Conservation (phyloP, 1,284 basidiomycete species). For the Blastosporella zonata region DNA sequence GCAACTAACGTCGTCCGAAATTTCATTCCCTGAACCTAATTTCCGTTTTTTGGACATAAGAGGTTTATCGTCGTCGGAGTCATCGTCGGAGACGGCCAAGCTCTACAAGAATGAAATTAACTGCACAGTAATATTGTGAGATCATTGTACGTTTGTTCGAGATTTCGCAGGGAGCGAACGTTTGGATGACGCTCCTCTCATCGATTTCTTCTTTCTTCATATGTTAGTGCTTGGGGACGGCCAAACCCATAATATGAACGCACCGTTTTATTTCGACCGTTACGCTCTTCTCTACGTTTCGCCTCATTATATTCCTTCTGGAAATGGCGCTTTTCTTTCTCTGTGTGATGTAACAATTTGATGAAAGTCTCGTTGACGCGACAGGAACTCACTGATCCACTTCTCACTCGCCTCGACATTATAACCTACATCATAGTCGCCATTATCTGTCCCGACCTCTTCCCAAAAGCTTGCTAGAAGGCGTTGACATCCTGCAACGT, state of each 20-base stretch:
- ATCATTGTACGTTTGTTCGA: background rate
- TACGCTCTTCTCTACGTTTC: conserved; percentile 24
- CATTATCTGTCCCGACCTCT: conserved; percentile 53
- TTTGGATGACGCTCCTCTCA: conserved; percentile 1
- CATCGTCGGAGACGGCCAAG: conserved; percentile 4
- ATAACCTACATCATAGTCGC: conserved; percentile 48
- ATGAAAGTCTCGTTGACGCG: background rate
- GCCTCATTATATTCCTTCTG: conserved; percentile 36
- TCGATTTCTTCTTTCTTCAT: conserved; percentile 8
- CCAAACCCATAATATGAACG: background rate
- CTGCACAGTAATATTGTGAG: background rate
- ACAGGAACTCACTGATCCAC: conserved; percentile 49
- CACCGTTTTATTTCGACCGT: conserved; percentile 22
- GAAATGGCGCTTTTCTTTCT: conserved; percentile 34
- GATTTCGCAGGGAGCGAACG: conserved; percentile 7
- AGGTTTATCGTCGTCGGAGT: conserved; percentile 14
- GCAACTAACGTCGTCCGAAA: conserved; percentile 23
- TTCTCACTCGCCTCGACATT: conserved; percentile 35
- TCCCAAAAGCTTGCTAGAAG: conserved; percentile 62
- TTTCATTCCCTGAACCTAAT: conserved; percentile 11
- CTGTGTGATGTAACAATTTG: conserved; percentile 2
- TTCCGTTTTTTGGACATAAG: conserved; percentile 14
- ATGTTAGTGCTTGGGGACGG: background rate
- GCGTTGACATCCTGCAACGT: conserved; percentile 51
- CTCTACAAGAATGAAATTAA: conserved; percentile 6